Conservation (phyloP, 1,284 basidiomycete genomes). For the Boletus smithii region DNA sequence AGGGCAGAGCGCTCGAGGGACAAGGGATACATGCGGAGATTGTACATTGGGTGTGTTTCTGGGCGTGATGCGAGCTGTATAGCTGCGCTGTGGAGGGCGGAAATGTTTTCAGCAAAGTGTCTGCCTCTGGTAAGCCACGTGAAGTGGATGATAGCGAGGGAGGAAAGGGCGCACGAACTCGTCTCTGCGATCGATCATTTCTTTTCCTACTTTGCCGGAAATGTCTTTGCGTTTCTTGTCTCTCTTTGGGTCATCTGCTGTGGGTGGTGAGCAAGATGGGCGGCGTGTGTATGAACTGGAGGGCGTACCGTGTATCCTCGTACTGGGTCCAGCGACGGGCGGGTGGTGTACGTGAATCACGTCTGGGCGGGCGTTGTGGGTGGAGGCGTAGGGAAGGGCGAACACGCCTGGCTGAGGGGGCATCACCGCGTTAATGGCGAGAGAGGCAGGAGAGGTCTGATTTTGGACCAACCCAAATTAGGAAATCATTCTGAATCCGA, state of each 20-base stretch:
- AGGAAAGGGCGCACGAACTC: slow-evolving; percentile 50
- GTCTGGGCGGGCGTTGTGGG: slow-evolving; percentile 40
- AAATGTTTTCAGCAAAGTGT: slow-evolving; percentile 53
- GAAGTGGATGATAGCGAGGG: slow-evolving; percentile 11
- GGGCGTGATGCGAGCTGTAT: slow-evolving; percentile 64
- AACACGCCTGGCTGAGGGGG: slow-evolving; percentile 55
- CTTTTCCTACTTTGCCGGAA: slow-evolving; percentile 64
- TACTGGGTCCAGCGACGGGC: slow-evolving; percentile 39
- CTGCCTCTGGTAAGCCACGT: slow-evolving; percentile 39
- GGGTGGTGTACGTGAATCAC: slow-evolving; percentile 32
- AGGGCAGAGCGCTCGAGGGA: slow-evolving; percentile 71
- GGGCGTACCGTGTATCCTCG: slow-evolving; percentile 38
- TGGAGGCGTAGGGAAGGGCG: slow-evolving; percentile 43
- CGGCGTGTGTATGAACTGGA: neutral
- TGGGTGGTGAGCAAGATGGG: slow-evolving; percentile 6
- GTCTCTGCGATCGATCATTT: slow-evolving; percentile 66
- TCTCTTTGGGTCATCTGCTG: slow-evolving; percentile 44
- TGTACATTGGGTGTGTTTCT: slow-evolving; percentile 59
- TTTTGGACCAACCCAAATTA: slow-evolving; percentile 10
- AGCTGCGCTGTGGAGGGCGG: slow-evolving; percentile 51
- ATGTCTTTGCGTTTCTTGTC: slow-evolving; percentile 66
- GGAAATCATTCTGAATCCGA: slow-evolving; percentile 17
- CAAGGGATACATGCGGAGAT: slow-evolving; percentile 64
- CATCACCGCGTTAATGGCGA: slow-evolving; percentile 30
- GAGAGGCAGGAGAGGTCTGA: neutral